Evolutionary conservation across 148 eudicot species (phyloP).

Genomic region (Vaccinium myrtillus): DNA sequence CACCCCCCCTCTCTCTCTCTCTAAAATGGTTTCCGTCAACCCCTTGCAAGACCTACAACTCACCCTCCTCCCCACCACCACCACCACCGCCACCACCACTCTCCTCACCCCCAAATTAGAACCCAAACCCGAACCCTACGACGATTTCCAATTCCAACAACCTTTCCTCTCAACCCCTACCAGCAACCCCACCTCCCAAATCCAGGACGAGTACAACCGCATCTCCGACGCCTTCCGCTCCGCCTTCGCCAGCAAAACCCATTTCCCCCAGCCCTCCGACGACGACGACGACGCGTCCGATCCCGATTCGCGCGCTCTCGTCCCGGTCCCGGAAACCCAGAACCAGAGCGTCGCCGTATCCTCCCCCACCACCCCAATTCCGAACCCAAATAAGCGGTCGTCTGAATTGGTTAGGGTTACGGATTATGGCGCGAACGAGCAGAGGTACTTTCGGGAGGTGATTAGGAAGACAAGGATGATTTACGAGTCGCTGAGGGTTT

Average conservation of each 20-base stretch:
- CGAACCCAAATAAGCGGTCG: constrained; percentile 28
- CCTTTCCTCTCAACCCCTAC: not conserved
- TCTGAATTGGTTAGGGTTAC: constrained; percentile 63
- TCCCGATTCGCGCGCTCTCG: constrained; percentile 46
- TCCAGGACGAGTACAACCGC: constrained; percentile 38
- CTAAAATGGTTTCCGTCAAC: constrained; percentile 39
- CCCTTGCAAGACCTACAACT: constrained; percentile 43
- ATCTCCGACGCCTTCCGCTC: constrained; percentile 44
- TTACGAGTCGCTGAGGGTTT: constrained; percentile 52
- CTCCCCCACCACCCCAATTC: not conserved
- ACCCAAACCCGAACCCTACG: constrained; percentile 54
- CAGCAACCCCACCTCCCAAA: not conserved
- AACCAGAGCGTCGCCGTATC: constrained; percentile 9
- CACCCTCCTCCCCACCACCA: constrained; percentile 26
- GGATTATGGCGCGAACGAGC: constrained; percentile 39
- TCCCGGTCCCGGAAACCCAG: constrained; percentile 29
- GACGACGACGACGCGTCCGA: constrained; percentile 17
- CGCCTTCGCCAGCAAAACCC: constrained; percentile 24
- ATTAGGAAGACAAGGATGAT: constrained; percentile 61
- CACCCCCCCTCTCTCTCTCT: not conserved
- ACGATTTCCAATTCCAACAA: constrained; percentile 25
- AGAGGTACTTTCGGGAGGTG: constrained; percentile 43
- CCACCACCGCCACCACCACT: constrained; percentile 3
- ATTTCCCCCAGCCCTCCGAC: not conserved
- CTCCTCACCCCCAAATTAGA: constrained; percentile 37